Evolutionary conservation across 305 asterid species (phyloP), one percentile per base, ranked within the genome.

Genomic region (Fraxinus velutina): DNA sequence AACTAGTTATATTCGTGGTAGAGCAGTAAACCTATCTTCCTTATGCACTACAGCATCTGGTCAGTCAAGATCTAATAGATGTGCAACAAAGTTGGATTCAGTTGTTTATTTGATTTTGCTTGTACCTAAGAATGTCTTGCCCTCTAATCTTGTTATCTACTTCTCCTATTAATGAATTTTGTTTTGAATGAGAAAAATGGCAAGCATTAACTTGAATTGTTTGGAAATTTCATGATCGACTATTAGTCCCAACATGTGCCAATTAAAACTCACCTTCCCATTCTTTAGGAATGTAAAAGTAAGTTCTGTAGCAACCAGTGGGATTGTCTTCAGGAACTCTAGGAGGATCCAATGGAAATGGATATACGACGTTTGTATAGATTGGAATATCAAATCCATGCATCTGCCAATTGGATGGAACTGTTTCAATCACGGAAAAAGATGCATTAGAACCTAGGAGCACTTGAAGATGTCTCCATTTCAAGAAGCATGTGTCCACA

Each of bases 401-500:
- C 98, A 92, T 88, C 95, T 96, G 98, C 99, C 99, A 96, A 85
- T 93, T 96, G 73, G 98, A 96, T 77, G 99, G 99, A 88, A 96
- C 99, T 96, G 97, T 86, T 85, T 76, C 86, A 86, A 85, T 30
- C 39, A 75, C 39, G 76, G 87, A 76, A 83, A 83, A 80, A 83
- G 79, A 73, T 24, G 74, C 72, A 83, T 89, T 83, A 93, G 89
- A 80, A 83, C 79, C 71, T 64, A 81, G 29, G 29, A 76, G 52
- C 76, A 39, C 39, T 52, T 12, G 66, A 76, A 60, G 78, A 60
- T 44, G 39, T 32, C 79, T 37, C 82, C 37, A 78, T 62, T 80
- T 52, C 73, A 29, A 55, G 76, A 66, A 75, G 7, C 15, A 34
- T n/a, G 37, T 34, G 27, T n/a, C 5, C 50, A 72, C 42, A 72